Conservation (phyloP, 768 basidiomycete species). For the Termitomyces sp. region DNA sequence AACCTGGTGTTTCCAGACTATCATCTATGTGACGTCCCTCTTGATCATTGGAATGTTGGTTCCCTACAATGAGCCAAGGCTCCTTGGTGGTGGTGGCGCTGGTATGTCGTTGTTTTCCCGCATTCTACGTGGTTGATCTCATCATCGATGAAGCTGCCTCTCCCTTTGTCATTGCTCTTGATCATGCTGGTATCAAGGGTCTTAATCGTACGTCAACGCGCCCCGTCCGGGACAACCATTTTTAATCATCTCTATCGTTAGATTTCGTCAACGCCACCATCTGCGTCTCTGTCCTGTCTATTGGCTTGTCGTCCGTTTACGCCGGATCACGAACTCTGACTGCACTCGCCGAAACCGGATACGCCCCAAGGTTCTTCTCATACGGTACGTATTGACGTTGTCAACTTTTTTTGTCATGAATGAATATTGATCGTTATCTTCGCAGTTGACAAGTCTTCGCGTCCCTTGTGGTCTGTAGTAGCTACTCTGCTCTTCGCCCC, state of each 20-base stretch:
- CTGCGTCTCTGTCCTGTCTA: conserved; percentile 40
- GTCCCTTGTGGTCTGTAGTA: conserved; percentile 37
- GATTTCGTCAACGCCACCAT: conserved; percentile 38
- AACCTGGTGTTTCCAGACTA: conserved; percentile 21
- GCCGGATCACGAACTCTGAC: conserved; percentile 40
- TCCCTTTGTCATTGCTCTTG: conserved; percentile 39
- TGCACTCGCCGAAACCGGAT: conserved; percentile 42
- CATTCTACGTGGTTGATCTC: background rate
- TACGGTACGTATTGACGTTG: conserved; percentile 20
- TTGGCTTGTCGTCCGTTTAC: conserved; percentile 40
- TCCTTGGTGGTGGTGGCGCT: conserved; percentile 32
- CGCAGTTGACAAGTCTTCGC: conserved; percentile 38
- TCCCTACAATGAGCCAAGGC: conserved; percentile 29
- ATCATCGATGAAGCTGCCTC: conserved; percentile 24
- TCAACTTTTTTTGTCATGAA: background rate
- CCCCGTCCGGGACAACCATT: background rate
- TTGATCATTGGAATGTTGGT: conserved; percentile 37
- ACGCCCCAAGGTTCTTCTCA: conserved; percentile 35
- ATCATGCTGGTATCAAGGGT: conserved; percentile 33
- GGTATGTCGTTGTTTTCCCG: conserved; percentile 9
- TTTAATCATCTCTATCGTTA: background rate
- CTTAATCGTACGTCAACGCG: conserved; percentile 27
- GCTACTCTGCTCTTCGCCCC: conserved; percentile 31
- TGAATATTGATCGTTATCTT: background rate
- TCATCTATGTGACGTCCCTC: conserved; percentile 39